Percentiles rank a stretch among this genome's conserved stretches.
Evolutionary conservation across 169 alveolate species (phyloP).

Genomic region (Ichthyophthirius multifiliis): DNA sequence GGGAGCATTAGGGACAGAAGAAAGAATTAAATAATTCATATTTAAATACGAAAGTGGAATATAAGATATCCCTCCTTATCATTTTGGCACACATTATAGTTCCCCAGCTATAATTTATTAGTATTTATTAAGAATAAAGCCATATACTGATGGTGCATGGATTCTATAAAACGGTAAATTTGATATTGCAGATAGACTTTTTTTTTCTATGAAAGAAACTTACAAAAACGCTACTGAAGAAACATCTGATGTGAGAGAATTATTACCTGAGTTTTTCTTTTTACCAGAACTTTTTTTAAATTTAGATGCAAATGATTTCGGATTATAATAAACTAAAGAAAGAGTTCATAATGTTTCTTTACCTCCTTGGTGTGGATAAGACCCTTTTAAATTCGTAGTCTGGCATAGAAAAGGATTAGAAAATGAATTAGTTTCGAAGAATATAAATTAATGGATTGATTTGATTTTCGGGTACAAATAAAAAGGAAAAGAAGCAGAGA

Average conservation of each 20-base stretch:
- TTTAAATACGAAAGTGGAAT: constrained; percentile 33
- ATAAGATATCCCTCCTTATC: constrained; percentile 41
- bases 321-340: constrained; percentile 23
- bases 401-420: constrained; percentile 51
- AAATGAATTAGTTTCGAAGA: constrained; percentile 44
- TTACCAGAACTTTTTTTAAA: constrained; percentile 60
- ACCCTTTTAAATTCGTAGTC: constrained; percentile 46
- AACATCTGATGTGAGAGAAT: constrained; percentile 54
- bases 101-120: constrained; percentile 59
- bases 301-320: constrained; percentile 34
- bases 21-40: constrained; percentile 39
- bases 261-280: constrained; percentile 57
- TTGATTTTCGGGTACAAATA: constrained; percentile 64
- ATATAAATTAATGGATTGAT: constrained; percentile 58
- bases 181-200: constrained; percentile 62
- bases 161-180: constrained; percentile 54
- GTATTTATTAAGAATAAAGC: constrained; percentile 57
- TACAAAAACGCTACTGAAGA: constrained; percentile 40
- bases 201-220: constrained; percentile 39
- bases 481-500: constrained; percentile 53
- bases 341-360: constrained; percentile 41
- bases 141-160: constrained; percentile 49
- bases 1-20: constrained; percentile 43
- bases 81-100: constrained; percentile 60
- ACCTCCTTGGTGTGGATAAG: constrained; percentile 57